Evolutionary conservation across 2,329 filamentous ascomycete species (phyloP), one percentile per base, ranked within the genome.

Genomic region (Xylariaceae sp.): DNA sequence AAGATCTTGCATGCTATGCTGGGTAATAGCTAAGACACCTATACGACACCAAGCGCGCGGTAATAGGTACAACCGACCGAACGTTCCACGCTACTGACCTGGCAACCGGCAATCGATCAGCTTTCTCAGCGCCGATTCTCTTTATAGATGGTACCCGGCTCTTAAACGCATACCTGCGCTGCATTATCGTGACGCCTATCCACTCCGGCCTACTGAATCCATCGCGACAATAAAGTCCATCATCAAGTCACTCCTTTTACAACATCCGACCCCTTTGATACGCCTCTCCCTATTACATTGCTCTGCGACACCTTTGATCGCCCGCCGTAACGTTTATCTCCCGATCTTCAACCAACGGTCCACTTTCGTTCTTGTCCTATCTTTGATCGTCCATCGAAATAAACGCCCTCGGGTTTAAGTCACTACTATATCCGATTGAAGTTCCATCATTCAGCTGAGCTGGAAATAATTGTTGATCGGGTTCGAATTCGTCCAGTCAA

Each of bases 191-290:
- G 30, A 59, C 47, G n/a, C 50, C 17, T 23, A 23, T 13, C 51
- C 3, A 7, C 13, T 17, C 6, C 51, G 3, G 15, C 15, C 48
- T 50, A 5, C 55, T 39, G 47, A 51, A 30, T 37, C 34, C 37
- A 11, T 39, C 47, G 13, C 41, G 41, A 47, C 45, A 30, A 56
- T 49, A 15, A 53, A 51, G 5, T 53, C 35, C 56, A 56, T 30
- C 64, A 61, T 63, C 60, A 18, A 66, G 63, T 67, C 62, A 59
- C 57, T 64, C 64, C 61, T 65, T 68, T 61, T 41, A 50, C 17
- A 58, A n/a, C 55, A 49, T 53, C 30, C 5, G 53, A n/a, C 45
- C 52, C 18, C 51, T 54, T 58, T 44, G 48, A 56, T 45, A 13
- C 53, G 18, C 35, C 4, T 56, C 51, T 30, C 13, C 4, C 54